phyloP scores from a whole-genome alignment of 2,329 filamentous ascomycete species.

The Pseudofabraea citricarpa region DNA sequence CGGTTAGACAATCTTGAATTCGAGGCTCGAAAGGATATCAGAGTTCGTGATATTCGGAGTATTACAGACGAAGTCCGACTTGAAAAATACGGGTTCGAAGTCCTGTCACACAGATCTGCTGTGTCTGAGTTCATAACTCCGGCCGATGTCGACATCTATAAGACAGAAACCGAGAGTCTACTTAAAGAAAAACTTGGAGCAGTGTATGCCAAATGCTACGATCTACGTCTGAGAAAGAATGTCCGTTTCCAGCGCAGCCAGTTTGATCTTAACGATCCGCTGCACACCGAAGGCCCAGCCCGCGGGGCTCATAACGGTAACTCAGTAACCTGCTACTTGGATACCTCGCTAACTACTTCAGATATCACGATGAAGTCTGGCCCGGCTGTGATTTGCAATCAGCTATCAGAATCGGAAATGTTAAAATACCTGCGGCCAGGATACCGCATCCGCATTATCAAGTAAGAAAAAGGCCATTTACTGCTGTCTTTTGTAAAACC shows the following conservation, averaged over 20 bases:
- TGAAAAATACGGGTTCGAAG: conserved; percentile 11
- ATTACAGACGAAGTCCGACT: not conserved
- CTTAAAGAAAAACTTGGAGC: conserved; percentile 8
- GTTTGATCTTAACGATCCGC: conserved; percentile 4
- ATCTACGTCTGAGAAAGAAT: conserved; percentile 11
- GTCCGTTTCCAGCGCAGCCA: conserved; percentile 6
- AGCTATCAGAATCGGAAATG: conserved; percentile 6
- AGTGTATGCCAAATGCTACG: conserved; percentile 13
- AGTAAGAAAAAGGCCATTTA: conserved; percentile 6
- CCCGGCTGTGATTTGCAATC: conserved; percentile 9
- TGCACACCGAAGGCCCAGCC: conserved; percentile 12
- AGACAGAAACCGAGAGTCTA: conserved; percentile 10
- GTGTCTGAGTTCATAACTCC: conserved; percentile 5
- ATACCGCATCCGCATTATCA: conserved; percentile 15
- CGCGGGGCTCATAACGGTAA: conserved; percentile 17
- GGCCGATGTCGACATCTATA: conserved; percentile 9
- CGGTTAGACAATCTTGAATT: conserved; percentile 15
- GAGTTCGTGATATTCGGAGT: conserved; percentile 11
- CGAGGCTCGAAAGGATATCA: conserved; percentile 7
- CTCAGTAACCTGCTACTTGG: not conserved
- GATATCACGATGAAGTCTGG: conserved; percentile 16
- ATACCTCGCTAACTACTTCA: not conserved
- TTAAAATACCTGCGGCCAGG: conserved; percentile 11
- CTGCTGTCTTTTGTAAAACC: not conserved
- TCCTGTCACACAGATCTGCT: conserved; percentile 8